Conservation (phyloP, 257 asterid genomes). For the Ilex aquifolium region DNA sequence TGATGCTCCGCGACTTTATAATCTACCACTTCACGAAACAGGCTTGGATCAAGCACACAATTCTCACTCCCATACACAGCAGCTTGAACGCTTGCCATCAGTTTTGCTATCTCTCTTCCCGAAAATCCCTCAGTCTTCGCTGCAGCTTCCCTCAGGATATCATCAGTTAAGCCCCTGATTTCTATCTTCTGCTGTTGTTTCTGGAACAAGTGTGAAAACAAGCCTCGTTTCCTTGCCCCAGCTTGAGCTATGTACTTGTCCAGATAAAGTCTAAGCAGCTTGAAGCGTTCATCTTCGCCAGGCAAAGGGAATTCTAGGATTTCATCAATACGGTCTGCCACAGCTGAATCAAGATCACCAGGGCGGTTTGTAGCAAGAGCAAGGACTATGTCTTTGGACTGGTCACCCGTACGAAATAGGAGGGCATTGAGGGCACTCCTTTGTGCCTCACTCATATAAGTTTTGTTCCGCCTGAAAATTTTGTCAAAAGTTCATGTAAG, state of each 20-base stretch:
- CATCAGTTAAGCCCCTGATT: constrained; percentile 64
- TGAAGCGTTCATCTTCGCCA: constrained; percentile 79
- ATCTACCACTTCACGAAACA: constrained; percentile 82
- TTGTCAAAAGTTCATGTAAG: neutral
- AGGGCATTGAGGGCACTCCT: constrained; percentile 97
- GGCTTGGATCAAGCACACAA: constrained; percentile 63
- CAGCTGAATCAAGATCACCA: constrained; percentile 93
- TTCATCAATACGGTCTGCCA: constrained; percentile 92
- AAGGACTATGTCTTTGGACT: constrained; percentile 89
- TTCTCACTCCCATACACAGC: constrained; percentile 84
- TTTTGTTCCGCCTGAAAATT: constrained; percentile 75
- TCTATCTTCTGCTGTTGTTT: constrained; percentile 67
- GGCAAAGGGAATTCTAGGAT: constrained; percentile 92
- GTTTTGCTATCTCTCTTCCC: constrained; percentile 90
- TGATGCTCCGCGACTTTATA: constrained; percentile 93
- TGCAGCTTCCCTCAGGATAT: constrained; percentile 79
- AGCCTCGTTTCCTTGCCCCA: constrained; percentile 59
- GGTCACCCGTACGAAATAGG: constrained; percentile 89
- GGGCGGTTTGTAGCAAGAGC: constrained; percentile 97
- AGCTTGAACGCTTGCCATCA: constrained; percentile 94
- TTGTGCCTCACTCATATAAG: constrained; percentile 98
- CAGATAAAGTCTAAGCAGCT: constrained; percentile 69
- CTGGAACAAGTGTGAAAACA: constrained; percentile 44
- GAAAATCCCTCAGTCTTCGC: constrained; percentile 72
- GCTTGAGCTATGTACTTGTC: constrained; percentile 80